Evolutionary conservation across 192 early-diverging fungal genomes (phyloP).

Genomic region (Coemansia reversa): DNA sequence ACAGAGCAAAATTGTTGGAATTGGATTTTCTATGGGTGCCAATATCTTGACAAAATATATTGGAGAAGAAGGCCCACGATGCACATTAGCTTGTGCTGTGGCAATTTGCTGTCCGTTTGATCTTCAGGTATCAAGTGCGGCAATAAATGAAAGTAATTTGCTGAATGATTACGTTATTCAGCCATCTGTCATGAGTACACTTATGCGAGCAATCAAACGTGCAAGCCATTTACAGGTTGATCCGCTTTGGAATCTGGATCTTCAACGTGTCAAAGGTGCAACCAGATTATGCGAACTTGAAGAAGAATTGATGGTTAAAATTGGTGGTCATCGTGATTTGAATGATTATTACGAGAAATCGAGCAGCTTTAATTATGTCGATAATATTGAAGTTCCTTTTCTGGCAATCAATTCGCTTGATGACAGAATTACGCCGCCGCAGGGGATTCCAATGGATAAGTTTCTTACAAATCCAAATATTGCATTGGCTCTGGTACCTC

Average conservation of each 20-base stretch:
- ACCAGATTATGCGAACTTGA: slow-evolving; percentile 82
- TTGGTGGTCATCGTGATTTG: slow-evolving; percentile 72
- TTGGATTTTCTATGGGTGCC: slow-evolving; percentile 90
- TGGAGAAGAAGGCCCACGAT: slow-evolving; percentile 71
- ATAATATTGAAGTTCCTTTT: slow-evolving; percentile 68
- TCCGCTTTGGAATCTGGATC: slow-evolving; percentile 41
- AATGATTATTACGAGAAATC: slow-evolving; percentile 74
- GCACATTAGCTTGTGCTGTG: slow-evolving; percentile 68
- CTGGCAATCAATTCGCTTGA: slow-evolving; percentile 80
- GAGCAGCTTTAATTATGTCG: slow-evolving; percentile 57
- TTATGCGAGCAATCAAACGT: slow-evolving; percentile 53
- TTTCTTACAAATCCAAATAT: slow-evolving; percentile 71
- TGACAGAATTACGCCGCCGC: slow-evolving; percentile 72
- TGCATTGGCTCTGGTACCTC: slow-evolving; percentile 71
- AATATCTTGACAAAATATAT: slow-evolving; percentile 89
- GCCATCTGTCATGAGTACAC: slow-evolving; percentile 53
- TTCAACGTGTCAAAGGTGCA: slow-evolving; percentile 53
- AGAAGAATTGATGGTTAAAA: slow-evolving; percentile 62
- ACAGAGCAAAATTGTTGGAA: slow-evolving; percentile 62
- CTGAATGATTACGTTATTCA: slow-evolving; percentile 62
- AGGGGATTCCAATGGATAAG: slow-evolving; percentile 72
- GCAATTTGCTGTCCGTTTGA: slow-evolving; percentile 87
- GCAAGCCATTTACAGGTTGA: slow-evolving; percentile 46
- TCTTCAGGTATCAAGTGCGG: slow-evolving; percentile 53
- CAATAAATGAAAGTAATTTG: slow-evolving; percentile 55